Evolutionary conservation across 2,329 filamentous ascomycete genomes (phyloP), one percentile per base, ranked within the genome.

Genomic region (Aspergillus sergii): DNA sequence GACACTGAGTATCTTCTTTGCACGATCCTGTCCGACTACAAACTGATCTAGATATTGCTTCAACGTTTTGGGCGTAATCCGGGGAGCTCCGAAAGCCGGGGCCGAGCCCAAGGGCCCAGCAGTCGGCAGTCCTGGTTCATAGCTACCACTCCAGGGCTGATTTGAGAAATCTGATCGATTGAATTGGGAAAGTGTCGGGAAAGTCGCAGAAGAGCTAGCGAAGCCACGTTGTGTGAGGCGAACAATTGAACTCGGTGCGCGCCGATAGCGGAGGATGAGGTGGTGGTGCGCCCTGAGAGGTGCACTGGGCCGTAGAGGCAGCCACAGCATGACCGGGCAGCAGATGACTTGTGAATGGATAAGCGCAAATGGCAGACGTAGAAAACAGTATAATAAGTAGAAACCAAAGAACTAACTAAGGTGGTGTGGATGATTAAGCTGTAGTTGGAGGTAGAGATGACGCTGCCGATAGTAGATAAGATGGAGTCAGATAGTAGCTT

Each of bases 11-110:
- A 94, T 92, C 78, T 96, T 96, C 84, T 99, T 84, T 32, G 95
- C 93, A 64, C 93, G 88, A 69, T 97, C 93, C 78, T 99, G 95
- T 46, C 94, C 95, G 4, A 99, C 94, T 1, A 99, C 94, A 76
- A 96, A 99, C 74, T 95, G 91, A 76, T 99, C 95, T 36, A 98
- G 88, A 72, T 95, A 91, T 73, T 92, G 89, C 82, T 98, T 97
- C 71, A 99, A 84, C 70, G 83, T 80, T 69, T 84, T 85, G 9
- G 88, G 88, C 11, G 88, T 90, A 59, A 89, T 81, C 58, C 82
- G 82, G 36, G 85, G 85, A 34, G 82, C 83, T 62, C 86, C 86
- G 64, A 86, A 84, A 39, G 82, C 82, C 63, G 84, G 85, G 11
- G 86, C 83, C 64, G 84, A 85, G 43, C 83, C 84, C 60, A 91